Base-by-base conservation (phyloP, 306 rosid genomes). In the Cicer arietinum region DNA sequence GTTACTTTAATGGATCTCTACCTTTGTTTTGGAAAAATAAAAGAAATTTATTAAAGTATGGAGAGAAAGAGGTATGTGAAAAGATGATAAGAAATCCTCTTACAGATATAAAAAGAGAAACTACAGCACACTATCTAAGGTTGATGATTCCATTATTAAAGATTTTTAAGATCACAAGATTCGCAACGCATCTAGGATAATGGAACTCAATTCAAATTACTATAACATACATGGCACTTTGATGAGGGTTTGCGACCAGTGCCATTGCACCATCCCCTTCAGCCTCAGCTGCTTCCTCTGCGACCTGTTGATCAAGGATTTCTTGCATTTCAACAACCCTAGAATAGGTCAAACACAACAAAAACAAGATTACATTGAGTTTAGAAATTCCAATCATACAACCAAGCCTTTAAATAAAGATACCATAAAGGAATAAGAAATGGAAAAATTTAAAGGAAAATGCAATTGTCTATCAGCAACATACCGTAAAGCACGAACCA, bases 271-370 rank as follows among this genome's bases (percentile, higher is more conserved):
- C 95, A 45, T 83, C 95, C 67, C 93, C 98, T 85, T 94, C 98
- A 70, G 96, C 97, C 85, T 94, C 98, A 17, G 97, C 97, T 71
- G 96, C 96, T 81, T 91, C 98, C 89, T 94, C 98, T 67, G 96
- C 97, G 87, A 92, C 79, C 84, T 91, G 98, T 84, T 91, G 90
- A 87, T 94, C 98, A 71, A 82, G 93, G 62, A 94, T 90, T 83
- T 94, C 98, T 88, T 94, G 98, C 97, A 90, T 94, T 86, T 91
- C 97, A 85, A 94, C 96, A 77, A 94, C 98, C 87, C 97, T 94
- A 51, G 45, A 76, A 62, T 67, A 40, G 51, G 42, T 66, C 42
- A 52, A 60, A 71, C 53, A 69, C 14, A 46, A 59, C 69, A 58
- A 82, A 71, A 75, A 54, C 53, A 30, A 63, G 25, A 84, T 59